phyloP scores from a whole-genome alignment of 108 stramenopile species.

The Skeletonema marinoi region DNA sequence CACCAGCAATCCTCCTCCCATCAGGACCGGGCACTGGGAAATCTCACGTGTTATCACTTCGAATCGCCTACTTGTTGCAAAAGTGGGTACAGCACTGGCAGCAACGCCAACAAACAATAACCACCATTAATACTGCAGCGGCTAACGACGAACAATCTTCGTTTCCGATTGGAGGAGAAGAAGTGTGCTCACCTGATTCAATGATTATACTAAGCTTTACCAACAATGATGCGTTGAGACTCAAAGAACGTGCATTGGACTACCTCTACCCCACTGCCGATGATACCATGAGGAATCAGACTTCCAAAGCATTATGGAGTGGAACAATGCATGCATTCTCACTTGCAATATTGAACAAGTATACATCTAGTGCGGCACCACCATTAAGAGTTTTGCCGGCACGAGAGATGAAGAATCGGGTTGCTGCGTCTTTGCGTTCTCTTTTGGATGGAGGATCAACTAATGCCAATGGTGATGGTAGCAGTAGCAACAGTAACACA shows the following conservation, averaged over 20 bases:
- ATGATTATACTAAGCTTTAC: constrained; percentile 58
- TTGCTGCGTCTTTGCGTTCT: constrained; percentile 26
- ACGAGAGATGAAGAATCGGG: constrained; percentile 45
- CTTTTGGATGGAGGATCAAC: constrained; percentile 15
- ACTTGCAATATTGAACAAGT: constrained; percentile 33
- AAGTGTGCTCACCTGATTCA: constrained; percentile 32
- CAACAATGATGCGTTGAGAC: constrained; percentile 50
- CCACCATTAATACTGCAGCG: neutral
- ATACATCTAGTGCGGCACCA: neutral
- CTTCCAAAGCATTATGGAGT: constrained; percentile 46
- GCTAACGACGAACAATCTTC: too few species aligned
- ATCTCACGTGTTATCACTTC: constrained; percentile 46
- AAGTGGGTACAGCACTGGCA: neutral
- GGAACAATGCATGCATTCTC: constrained; percentile 61
- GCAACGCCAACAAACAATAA: neutral
- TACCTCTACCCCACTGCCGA: constrained; percentile 17
- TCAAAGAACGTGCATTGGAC: constrained; percentile 46
- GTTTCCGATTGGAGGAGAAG: neutral
- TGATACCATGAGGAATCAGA: constrained; percentile 24
- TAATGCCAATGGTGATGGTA: neutral
- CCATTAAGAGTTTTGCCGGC: constrained; percentile 39
- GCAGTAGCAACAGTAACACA: neutral
- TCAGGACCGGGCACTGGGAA: constrained; percentile 65
- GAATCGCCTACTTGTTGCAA: constrained; percentile 53
- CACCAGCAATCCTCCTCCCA: constrained; percentile 54